Percentiles rank a stretch among this genome's conserved stretches.
phyloP scores from a whole-genome alignment of 2,329 filamentous ascomycete species.

The Penicillium sp. region DNA sequence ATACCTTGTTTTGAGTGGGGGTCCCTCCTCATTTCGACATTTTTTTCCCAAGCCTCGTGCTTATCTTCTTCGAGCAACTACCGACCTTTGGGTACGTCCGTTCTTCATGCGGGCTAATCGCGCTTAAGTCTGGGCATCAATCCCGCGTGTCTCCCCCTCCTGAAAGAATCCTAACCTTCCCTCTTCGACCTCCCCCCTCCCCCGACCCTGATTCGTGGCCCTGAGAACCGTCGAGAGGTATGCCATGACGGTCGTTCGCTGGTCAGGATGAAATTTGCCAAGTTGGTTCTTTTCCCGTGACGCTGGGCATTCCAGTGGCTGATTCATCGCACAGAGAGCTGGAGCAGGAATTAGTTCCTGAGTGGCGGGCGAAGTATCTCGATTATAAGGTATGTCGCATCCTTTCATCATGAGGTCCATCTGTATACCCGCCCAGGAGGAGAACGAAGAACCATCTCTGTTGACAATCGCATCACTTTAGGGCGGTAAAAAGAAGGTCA shows the following conservation, averaged over 20 bases:
- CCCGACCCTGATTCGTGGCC: background rate
- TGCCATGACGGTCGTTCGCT: constrained; percentile 23
- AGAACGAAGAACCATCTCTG: background rate
- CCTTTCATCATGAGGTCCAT: constrained; percentile 7
- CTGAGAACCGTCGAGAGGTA: constrained; percentile 7
- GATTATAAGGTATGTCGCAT: constrained; percentile 74
- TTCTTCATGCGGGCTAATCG: constrained; percentile 1
- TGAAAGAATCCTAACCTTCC: background rate
- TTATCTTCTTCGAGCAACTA: too few relatives aligned
- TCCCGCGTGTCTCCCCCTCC: background rate
- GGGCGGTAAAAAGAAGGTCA: constrained; percentile 88
- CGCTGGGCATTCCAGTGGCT: constrained; percentile 23
- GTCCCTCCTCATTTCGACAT: background rate
- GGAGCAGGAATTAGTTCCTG: constrained; percentile 84
- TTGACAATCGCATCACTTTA: constrained; percentile 33
- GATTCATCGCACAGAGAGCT: constrained; percentile 63
- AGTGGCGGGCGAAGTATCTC: constrained; percentile 94
- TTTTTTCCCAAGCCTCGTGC: background rate
- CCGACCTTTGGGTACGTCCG: too few relatives aligned
- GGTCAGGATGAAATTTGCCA: constrained; percentile 64
- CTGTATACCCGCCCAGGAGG: background rate
- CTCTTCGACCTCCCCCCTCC: background rate
- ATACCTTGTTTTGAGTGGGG: background rate
- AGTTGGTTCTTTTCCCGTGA: constrained; percentile 46
- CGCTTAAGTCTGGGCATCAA: background rate